Conservation (phyloP, 805 yeast genomes). For the Myxozyma neotropica region DNA sequence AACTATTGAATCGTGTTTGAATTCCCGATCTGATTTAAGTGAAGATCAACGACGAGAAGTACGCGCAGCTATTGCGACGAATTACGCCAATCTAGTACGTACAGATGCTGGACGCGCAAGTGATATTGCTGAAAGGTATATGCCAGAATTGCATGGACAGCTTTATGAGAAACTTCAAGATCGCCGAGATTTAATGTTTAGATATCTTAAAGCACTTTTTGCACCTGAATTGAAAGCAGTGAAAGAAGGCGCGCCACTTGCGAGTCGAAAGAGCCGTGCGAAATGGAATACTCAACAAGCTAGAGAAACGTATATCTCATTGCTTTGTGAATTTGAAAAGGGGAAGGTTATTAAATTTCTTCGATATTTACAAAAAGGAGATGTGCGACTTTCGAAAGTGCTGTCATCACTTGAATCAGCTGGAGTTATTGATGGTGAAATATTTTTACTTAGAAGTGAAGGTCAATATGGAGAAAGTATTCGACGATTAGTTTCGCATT, state of each 20-base stretch:
- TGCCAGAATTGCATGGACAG: slow-evolving; percentile 30
- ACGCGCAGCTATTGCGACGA: slow-evolving; percentile 16
- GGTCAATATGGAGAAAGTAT: slow-evolving; percentile 33
- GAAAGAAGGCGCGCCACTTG: slow-evolving; percentile 13
- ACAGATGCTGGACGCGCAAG: slow-evolving; percentile 31
- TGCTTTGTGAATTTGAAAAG: slow-evolving; percentile 33
- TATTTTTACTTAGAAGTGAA: slow-evolving; percentile 30
- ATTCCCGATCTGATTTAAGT: slow-evolving; percentile 18
- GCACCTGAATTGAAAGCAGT: slow-evolving; percentile 13
- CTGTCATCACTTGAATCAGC: slow-evolving; percentile 29
- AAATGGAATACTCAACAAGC: slow-evolving; percentile 35
- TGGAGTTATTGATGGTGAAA: slow-evolving; percentile 34
- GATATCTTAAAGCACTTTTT: slow-evolving; percentile 29
- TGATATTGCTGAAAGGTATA: slow-evolving; percentile 22
- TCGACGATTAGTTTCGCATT: slow-evolving; percentile 22
- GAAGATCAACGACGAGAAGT: slow-evolving; percentile 25
- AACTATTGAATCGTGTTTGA: slow-evolving; percentile 31
- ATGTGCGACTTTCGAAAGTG: slow-evolving; percentile 30
- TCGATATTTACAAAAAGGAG: slow-evolving; percentile 31
- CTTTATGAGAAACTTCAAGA: slow-evolving; percentile 24
- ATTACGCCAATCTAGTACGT: slow-evolving; percentile 28
- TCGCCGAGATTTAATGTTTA: slow-evolving; percentile 21
- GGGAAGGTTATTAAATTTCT: slow-evolving; percentile 27
- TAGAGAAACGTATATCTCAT: slow-evolving; percentile 32
- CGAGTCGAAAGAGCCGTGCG: slow-evolving; percentile 11